Conservation (phyloP, 2,329 filamentous ascomycete species). For the Colletotrichum nymphaeae region DNA sequence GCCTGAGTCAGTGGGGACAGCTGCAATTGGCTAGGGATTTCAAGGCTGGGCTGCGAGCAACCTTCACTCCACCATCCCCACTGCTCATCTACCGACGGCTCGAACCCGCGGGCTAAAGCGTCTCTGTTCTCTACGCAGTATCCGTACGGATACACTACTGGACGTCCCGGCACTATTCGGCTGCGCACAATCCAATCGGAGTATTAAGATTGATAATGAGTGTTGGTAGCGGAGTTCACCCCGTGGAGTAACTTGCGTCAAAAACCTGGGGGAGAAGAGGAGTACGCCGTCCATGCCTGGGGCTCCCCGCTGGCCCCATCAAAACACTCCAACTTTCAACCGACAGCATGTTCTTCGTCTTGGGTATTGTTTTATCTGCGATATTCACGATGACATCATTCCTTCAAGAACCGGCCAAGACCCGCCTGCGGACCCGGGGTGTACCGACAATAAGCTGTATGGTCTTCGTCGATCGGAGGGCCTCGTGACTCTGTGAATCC, state of each 20-base stretch:
- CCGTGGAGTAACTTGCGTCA: neutral
- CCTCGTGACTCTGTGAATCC: too few species aligned
- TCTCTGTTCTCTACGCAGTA: too few species aligned
- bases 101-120: neutral
- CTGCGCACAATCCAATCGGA: neutral
- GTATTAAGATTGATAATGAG: neutral
- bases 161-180: too few species aligned
- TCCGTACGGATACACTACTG: too few species aligned
- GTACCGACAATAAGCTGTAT: too few species aligned
- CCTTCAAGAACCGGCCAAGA: neutral
- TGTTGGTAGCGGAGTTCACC: neutral
- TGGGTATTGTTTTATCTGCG: neutral
- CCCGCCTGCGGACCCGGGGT: neutral
- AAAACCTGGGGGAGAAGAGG: neutral
- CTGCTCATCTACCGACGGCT: neutral
- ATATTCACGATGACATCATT: neutral
- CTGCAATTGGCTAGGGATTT: neutral
- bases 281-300: neutral
- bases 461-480: neutral
- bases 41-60: neutral
- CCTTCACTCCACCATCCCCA: neutral
- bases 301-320: neutral
- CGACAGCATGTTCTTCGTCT: too few species aligned
- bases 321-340: neutral
- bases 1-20: neutral